These are phyloP conservation scores for Solanum gandarillasii DNA, from an alignment of 257 asterid species.

Conservation along the genomic window DNA sequence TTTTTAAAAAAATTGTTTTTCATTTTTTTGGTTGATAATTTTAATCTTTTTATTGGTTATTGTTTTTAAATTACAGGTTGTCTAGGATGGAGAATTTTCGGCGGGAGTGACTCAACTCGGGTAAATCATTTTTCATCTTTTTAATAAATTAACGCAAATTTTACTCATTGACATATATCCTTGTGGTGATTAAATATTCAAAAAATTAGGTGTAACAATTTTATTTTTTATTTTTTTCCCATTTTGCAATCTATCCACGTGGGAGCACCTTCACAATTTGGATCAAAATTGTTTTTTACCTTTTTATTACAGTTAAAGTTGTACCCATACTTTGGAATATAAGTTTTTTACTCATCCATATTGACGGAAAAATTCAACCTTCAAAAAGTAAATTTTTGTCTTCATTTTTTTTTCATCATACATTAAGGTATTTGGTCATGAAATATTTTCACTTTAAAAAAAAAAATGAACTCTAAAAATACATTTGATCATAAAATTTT, in stretches of 20 bases:
- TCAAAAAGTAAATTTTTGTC: background rate
- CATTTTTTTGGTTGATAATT: background rate
- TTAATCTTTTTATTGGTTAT: background rate
- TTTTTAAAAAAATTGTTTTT: background rate
- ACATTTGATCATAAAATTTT: too few relatives aligned
- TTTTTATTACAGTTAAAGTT: background rate
- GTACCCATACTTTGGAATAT: background rate
- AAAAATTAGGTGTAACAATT: background rate
- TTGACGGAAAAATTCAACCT: background rate
- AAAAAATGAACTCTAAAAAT: background rate
- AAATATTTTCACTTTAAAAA: too few relatives aligned
- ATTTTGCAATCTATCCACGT: background rate
- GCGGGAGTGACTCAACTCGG: conserved; percentile 65
- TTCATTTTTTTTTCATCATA: background rate
- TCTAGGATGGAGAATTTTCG: conserved; percentile 57
- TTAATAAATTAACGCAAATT: background rate
- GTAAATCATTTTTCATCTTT: conserved; percentile 21
- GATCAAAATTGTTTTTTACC: background rate
- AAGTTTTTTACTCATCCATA: background rate
- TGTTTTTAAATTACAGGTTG: conserved; percentile 35
- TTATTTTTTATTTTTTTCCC: background rate
- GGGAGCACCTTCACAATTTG: background rate
- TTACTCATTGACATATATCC: background rate
- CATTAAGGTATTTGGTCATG: too few relatives aligned
- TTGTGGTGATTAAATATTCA: background rate